Evolutionary conservation across 352 stramenopile genomes (phyloP), one percentile per base, ranked within the genome.

Genomic region (Phytophthora cactorum): DNA sequence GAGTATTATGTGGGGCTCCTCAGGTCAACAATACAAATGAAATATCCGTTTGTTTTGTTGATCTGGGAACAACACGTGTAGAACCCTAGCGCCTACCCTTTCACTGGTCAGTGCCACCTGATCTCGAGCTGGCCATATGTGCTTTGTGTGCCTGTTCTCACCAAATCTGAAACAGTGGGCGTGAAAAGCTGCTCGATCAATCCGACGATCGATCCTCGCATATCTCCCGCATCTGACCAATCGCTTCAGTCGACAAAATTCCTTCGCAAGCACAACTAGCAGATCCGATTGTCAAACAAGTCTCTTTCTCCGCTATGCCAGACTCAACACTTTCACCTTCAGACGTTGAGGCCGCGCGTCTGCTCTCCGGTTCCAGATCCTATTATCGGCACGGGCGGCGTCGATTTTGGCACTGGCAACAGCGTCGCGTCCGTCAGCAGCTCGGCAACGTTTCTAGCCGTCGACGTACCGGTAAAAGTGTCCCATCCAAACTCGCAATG

Each of bases 371-470:
- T 15, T 59, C 59, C n/a, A 54, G 55, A 22, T 22, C 38, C 2
- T 70, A 22, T 69, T 49, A 51, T 73, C 41, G 28, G 31, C 3
- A 3, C 44, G 3, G 59, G 65, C 1, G 52, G 52, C 4, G 52
- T 68, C 52, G 59, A 73, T 32, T 60, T 68, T 5, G 52, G 52
- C 3, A 57, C 22, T 17, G 39, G 6, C 38, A 72, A 68, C 46
- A 51, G 46, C 46, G 39, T 68, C 11, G 63, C 44, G 15, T 57
- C 32, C 32, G 27, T 63, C 52, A 52, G 52, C 36, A 50, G 28
- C 17, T 63, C 65, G 11, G 22, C 65, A 4, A 73, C 66, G 3
- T 65, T 73, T 52, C 36, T 69, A n/a, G 59, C 66, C 5, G 41
- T 59, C 11, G 46, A 69, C 2, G 7, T 71, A 15, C 4, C 10